Base-by-base conservation (phyloP, 495 filamentous ascomycete genomes). In the Barbatosphaeria neglecta region DNA sequence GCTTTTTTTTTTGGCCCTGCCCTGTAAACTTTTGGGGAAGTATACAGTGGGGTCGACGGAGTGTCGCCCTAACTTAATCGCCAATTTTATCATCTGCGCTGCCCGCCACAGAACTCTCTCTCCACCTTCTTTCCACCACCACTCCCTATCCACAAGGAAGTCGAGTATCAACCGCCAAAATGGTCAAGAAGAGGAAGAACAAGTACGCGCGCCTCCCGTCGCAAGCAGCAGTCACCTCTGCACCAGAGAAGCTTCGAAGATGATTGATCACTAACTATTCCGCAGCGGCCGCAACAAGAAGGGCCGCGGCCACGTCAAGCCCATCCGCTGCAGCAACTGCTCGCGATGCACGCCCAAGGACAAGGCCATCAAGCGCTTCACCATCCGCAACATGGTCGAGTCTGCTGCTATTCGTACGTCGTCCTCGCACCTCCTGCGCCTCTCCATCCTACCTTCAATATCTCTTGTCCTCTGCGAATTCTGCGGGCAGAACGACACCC, bases 341-440 rank as follows among this genome's bases (percentile, higher is more conserved):
- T 93, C 89, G 66, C 82, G 92, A 79, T 99, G 92, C 84, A 92
- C 86, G 35, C 92, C 92, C 65, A 99, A 99, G 83, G 92, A 99
- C 67, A 99, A 99, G 83, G 93, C 92, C 59, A 97, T 99, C 79
- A 99, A 99, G 89, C 81, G 92, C 73, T 99, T 99, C 80, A 99
- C 92, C 69, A 97, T 99, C 82, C 83, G 92, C 70, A 98, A 98
- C 82, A 98, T 98, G 93, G 92, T 99, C 55, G 92, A 99, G 76
- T 94, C 88, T 51, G 92, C 92, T 57, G 92, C 92, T 66, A 96
- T 99, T 71, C 92, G 93, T 98, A 89, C 69, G 90, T 89, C 61
- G n/a, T n/a, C n/a, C n/a, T n/a, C n/a, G n/a, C n/a, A n/a, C n/a
- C n/a, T n/a, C 44, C 45, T 44, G 33, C 43, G 20, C 25, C 13